These are phyloP conservation scores for Colletotrichum sp. DNA, from an alignment of 2,329 filamentous ascomycete species.

Conservation along the genomic window DNA sequence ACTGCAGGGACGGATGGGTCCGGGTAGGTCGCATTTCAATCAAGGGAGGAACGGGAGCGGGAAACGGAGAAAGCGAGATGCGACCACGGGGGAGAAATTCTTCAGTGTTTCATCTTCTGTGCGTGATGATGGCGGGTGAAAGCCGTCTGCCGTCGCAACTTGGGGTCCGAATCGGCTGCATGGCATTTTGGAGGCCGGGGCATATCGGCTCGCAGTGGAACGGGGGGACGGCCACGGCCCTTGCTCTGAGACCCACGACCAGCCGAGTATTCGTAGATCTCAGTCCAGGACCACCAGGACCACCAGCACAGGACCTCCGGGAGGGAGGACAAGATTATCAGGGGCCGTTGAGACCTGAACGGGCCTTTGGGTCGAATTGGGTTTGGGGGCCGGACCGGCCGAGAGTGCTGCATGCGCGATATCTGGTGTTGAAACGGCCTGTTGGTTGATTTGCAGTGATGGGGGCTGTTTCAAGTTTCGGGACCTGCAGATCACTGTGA, in stretches of 20 bases:
- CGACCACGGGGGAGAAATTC: conserved; percentile 4
- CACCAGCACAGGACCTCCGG: background rate
- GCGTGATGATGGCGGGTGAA: background rate
- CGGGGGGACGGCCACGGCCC: background rate
- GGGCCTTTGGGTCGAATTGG: background rate
- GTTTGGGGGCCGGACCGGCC: conserved; percentile 20
- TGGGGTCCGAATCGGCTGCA: conserved; percentile 12
- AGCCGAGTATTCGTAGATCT: background rate
- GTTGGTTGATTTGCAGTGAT: background rate
- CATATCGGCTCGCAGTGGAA: conserved; percentile 7
- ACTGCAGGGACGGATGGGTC: conserved; percentile 13
- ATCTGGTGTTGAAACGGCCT: conserved; percentile 1
- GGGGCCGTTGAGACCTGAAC: background rate
- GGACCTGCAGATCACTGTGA: background rate
- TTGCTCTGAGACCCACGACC: conserved; percentile 1
- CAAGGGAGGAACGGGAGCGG: conserved; percentile 2
- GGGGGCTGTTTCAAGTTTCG: conserved; percentile 12
- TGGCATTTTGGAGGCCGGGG: background rate
- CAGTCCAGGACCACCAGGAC: background rate
- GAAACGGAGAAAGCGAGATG: conserved; percentile 8
- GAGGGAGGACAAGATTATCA: background rate
- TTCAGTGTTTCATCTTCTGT: conserved; percentile 19
- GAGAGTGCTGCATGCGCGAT: conserved; percentile 2
- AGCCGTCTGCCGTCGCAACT: background rate
- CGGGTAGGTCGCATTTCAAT: background rate